Percentiles rank a stretch among this genome's conserved stretches.
Conservation (phyloP, 148 eudicot species). For the Bassia scoparia region DNA sequence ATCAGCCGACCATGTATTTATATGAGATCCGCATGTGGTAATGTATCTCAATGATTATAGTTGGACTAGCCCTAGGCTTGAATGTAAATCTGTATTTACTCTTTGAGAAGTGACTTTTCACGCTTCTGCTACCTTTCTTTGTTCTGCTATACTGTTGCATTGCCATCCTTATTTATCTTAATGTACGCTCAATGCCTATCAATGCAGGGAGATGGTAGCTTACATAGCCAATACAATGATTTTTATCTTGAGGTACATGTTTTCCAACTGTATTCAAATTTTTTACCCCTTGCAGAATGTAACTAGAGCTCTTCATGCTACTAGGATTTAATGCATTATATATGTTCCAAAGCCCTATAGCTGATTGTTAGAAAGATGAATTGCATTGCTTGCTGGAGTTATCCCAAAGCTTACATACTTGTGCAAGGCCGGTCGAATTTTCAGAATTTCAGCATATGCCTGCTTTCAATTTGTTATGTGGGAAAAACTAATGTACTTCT, state of each 20-base stretch:
- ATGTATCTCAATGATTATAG: neutral
- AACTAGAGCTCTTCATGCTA: neutral
- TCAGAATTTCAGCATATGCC: neutral
- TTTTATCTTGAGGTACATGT: conserved; percentile 80
- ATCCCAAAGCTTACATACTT: neutral
- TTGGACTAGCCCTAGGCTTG: neutral
- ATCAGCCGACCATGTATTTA: neutral
- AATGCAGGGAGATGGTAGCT: conserved; percentile 94
- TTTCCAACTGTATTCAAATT: neutral
- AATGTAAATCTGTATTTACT: neutral
- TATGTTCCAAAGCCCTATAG: neutral
- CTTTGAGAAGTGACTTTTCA: neutral
- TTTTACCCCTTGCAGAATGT: too few relatives aligned
- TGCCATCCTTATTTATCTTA: neutral
- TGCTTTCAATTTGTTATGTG: neutral
- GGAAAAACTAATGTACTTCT: neutral
- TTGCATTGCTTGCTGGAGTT: neutral
- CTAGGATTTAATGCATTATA: neutral
- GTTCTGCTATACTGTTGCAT: neutral
- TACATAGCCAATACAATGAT: conserved; percentile 95
- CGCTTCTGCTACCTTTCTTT: neutral
- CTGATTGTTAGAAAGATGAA: neutral
- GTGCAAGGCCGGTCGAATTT: neutral
- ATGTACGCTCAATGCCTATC: conserved; percentile 6
- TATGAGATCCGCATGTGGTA: neutral